Percentiles rank a stretch among this genome's conserved stretches.
Conservation (phyloP, 2,329 filamentous ascomycete species). For the Cercospora sp. region DNA sequence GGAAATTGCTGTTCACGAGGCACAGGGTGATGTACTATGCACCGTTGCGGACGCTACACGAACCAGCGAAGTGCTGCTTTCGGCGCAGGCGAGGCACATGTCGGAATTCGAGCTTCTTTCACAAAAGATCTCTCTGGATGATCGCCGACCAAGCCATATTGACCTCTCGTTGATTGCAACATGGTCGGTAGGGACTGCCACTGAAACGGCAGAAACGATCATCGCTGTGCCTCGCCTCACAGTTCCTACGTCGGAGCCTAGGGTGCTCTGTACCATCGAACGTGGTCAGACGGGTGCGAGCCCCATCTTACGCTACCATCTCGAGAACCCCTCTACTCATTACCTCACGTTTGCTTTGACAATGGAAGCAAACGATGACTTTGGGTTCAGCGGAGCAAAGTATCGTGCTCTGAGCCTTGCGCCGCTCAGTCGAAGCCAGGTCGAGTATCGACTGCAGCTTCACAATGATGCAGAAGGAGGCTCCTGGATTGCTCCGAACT, state of each 20-base stretch:
- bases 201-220: slow-evolving; percentile 56
- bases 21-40: slow-evolving; percentile 65
- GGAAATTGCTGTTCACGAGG: slow-evolving; percentile 60
- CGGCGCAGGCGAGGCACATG: slow-evolving; percentile 18
- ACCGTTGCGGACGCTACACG: slow-evolving; percentile 30
- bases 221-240: slow-evolving; percentile 78
- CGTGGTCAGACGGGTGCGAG: slow-evolving; percentile 2
- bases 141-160: slow-evolving; percentile 72
- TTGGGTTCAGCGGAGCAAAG: slow-evolving; percentile 90
- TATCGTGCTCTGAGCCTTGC: slow-evolving; percentile 76
- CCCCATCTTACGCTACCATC: slow-evolving; percentile 61
- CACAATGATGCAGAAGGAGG: slow-evolving; percentile 50
- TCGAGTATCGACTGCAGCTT: slow-evolving; percentile 75
- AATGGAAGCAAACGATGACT: slow-evolving; percentile 91
- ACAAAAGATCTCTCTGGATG: slow-evolving; percentile 77
- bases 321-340: slow-evolving; percentile 93
- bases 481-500: slow-evolving; percentile 68
- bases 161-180: slow-evolving; percentile 73
- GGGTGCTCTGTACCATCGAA: slow-evolving; percentile 64
- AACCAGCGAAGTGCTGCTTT: slow-evolving; percentile 21
- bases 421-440: slow-evolving; percentile 72
- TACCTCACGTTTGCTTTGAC: slow-evolving; percentile 88
- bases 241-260: slow-evolving; percentile 79
- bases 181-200: slow-evolving; percentile 65
- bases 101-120: slow-evolving; percentile 56